Base-by-base conservation (phyloP, 768 basidiomycete genomes). In the Termitomyces sp. region DNA sequence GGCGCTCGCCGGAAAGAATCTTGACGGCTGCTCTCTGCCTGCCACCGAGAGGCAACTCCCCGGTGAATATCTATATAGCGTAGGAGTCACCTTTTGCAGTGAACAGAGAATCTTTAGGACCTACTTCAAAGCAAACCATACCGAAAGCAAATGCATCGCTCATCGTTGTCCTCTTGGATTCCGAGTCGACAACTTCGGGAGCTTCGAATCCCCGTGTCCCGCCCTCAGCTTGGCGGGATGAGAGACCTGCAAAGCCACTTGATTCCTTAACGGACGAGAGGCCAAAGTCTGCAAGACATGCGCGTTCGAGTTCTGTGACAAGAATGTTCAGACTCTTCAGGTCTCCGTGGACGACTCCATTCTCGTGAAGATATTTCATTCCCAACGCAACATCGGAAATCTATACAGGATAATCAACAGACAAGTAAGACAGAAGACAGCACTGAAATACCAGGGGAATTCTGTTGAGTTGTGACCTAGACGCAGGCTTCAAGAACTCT, bases 251-350 rank as follows among this genome's bases (percentile, higher is more conserved):
- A 14, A 64, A 32, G 5, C 62, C 59, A 30, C 59, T 55, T 1
- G 56, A 40, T 11, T 69, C 63, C 2, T 48, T 57, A 13, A 70
- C 58, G 1, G 64, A 67, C 2, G 72, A 67, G 8, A 80, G 65
- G 18, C 81, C 81, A 52, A 82, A 80, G 62, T 82, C 80, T 22
- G 79, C 73, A 3, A 82, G 66, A 56, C 77, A 78, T 13, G 22
- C 79, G 76, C 22, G 67, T 65, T 10, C 72, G 6, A 10, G 36
- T 14, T 35, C 43, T 14, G 46, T 24, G 13, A 24, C 24, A 22
- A 35, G 35, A 24, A 36, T 43, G 62, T 65, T 57, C 47, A 75
- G 73, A n/a, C 74, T 76, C 57, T 76, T 76, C 20, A 80, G 65
- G 50, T 80, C 77, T 2, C 78, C 78, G 52, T 77, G 79, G 16